phyloP scores from a whole-genome alignment of 2,329 filamentous ascomycete species.

The Sporothrix luriei region DNA sequence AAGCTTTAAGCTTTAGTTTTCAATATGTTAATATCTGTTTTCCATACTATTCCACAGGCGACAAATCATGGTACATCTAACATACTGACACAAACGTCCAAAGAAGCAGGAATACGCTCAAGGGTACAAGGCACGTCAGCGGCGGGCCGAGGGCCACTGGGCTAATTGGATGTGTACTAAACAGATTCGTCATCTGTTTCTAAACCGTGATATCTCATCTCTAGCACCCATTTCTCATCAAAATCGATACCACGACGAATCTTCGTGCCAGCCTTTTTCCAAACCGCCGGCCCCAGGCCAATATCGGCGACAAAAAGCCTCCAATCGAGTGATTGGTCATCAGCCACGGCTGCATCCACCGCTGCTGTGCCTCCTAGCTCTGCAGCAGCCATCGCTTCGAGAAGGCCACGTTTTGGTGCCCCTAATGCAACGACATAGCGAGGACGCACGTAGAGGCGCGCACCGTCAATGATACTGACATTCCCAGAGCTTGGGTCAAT shows the following conservation, averaged over 20 bases:
- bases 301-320: conserved; percentile 83
- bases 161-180: not conserved
- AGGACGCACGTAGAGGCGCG: conserved; percentile 76
- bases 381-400: conserved; percentile 71
- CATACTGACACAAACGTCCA: no score
- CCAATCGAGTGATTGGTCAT: conserved; percentile 62
- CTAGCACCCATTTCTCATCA: conserved; percentile 81
- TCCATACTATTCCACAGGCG: no score
- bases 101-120: no score
- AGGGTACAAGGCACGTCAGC: no score
- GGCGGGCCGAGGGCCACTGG: no score
- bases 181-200: conserved; percentile 23
- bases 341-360: conserved; percentile 43
- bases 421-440: conserved; percentile 84
- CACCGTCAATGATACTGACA: conserved; percentile 68
- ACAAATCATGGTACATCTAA: no score
- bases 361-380: conserved; percentile 50
- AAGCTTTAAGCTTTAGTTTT: no score
- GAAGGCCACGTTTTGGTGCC: conserved; percentile 79
- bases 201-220: conserved; percentile 52
- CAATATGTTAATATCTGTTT: not conserved
- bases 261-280: conserved; percentile 80
- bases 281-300: conserved; percentile 78
- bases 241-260: conserved; percentile 85
- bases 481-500: conserved; percentile 77